phyloP scores from a whole-genome alignment of 352 stramenopile species.

The Phytopythium litorale region DNA sequence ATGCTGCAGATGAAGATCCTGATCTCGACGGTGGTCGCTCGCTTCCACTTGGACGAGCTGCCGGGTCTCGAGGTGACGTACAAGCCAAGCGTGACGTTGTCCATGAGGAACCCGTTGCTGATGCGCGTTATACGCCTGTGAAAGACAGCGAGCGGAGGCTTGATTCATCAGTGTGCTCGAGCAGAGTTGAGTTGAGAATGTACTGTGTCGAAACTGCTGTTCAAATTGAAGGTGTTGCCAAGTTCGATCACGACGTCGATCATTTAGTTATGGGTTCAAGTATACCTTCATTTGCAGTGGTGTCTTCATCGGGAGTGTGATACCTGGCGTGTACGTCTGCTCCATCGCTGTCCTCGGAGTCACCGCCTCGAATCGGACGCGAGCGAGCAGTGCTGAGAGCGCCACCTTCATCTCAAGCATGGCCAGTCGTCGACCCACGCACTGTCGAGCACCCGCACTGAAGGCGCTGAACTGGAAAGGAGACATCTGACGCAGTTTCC shows the following conservation, averaged over 20 bases:
- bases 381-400: slow-evolving; percentile 43
- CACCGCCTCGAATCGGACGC: slow-evolving; percentile 28
- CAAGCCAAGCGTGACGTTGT: slow-evolving; percentile 31
- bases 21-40: slow-evolving; percentile 22
- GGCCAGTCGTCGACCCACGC: slow-evolving; percentile 38
- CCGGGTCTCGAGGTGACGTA: slow-evolving; percentile 27
- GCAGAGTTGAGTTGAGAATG: too few species aligned
- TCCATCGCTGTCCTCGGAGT: slow-evolving; percentile 25
- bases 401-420: slow-evolving; percentile 61
- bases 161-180: too few species aligned
- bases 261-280: neutral
- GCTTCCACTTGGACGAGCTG: slow-evolving; percentile 28
- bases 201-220: too few species aligned
- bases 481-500: slow-evolving; percentile 21
- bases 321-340: slow-evolving; percentile 63
- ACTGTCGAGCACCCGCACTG: slow-evolving; percentile 27
- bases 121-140: slow-evolving; percentile 8
- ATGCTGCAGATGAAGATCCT: slow-evolving; percentile 44
- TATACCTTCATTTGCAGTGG: slow-evolving; percentile 19
- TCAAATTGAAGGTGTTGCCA: too few species aligned
- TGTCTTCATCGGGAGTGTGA: slow-evolving; percentile 43
- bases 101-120: slow-evolving; percentile 25
- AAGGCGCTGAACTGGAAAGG: slow-evolving; percentile 35
- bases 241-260: too few species aligned
- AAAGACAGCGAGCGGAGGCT: too few species aligned